Evolutionary conservation across 306 rosid species (phyloP).

Genomic region (Ormosia emarginata): DNA sequence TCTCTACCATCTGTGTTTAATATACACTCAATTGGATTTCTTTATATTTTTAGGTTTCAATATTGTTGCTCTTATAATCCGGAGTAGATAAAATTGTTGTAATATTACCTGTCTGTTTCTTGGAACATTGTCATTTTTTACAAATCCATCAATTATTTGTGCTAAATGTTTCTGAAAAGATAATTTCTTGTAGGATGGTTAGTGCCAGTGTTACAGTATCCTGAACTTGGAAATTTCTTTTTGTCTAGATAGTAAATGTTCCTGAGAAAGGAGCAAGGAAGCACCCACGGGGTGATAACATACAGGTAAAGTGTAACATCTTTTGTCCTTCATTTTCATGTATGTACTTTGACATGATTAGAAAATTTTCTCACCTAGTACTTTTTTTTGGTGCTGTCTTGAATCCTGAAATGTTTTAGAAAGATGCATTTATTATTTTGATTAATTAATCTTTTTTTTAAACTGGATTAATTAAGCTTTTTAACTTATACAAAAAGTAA

Average conservation of each 20-base stretch:
- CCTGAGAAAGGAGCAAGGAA: slow-evolving; percentile 92
- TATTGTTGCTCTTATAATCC: neutral
- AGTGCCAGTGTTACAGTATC: neutral
- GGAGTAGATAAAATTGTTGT: neutral
- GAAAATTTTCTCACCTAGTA: neutral
- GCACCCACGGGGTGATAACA: slow-evolving; percentile 86
- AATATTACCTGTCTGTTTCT: neutral
- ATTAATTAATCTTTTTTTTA: neutral
- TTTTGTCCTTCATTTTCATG: neutral
- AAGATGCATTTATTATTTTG: neutral
- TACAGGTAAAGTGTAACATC: slow-evolving; percentile 52
- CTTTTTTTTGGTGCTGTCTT: neutral
- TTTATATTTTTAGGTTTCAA: neutral
- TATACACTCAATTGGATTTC: neutral
- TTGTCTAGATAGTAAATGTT: slow-evolving; percentile 75
- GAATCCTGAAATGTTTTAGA: neutral
- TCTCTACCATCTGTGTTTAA: neutral
- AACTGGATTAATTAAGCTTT: neutral
- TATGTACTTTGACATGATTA: neutral
- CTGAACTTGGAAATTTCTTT: slow-evolving; percentile 25
- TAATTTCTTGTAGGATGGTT: neutral
- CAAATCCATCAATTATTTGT: neutral
- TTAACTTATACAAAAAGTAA: neutral
- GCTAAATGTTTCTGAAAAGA: slow-evolving; percentile 1
- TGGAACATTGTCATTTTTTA: neutral